Evolutionary conservation across 129 eudicot species (phyloP).

Genomic region (Centaurea solstitialis): DNA sequence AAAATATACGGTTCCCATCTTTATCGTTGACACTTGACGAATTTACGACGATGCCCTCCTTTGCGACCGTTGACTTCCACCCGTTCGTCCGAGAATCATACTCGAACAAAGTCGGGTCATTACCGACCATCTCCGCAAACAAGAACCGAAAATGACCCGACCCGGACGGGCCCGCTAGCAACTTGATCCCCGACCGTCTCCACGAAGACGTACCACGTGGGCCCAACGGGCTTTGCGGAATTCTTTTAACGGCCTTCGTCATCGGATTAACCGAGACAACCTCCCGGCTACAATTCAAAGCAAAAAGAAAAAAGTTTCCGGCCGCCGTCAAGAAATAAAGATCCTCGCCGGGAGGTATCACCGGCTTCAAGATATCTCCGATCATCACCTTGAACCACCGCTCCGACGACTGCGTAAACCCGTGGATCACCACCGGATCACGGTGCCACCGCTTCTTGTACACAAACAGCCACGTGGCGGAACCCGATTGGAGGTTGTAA

Average conservation of each 20-base stretch:
- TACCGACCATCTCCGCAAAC: slow-evolving; percentile 46
- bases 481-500: slow-evolving; percentile 45
- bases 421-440: slow-evolving; percentile 50
- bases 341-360: slow-evolving; percentile 63
- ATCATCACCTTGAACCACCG: slow-evolving; percentile 63
- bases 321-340: slow-evolving; percentile 60
- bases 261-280: slow-evolving; percentile 62
- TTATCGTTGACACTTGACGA: neutral
- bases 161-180: slow-evolving; percentile 40
- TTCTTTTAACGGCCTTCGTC: slow-evolving; percentile 37
- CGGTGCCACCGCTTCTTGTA: slow-evolving; percentile 71
- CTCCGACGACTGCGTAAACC: slow-evolving; percentile 41
- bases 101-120: slow-evolving; percentile 50
- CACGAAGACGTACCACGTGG: slow-evolving; percentile 76
- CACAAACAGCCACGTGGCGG: slow-evolving; percentile 57
- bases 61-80: slow-evolving; percentile 50
- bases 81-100: slow-evolving; percentile 40
- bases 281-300: slow-evolving; percentile 56
- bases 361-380: slow-evolving; percentile 40
- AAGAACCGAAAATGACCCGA: slow-evolving; percentile 43
- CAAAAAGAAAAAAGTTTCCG: slow-evolving; percentile 59
- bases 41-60: neutral
- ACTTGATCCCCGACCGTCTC: slow-evolving; percentile 67
- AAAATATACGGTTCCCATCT: slow-evolving; percentile 14
- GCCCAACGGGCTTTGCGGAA: slow-evolving; percentile 65